These are phyloP conservation scores for Fusarium hainanense DNA, from an alignment of 2,329 filamentous ascomycete species.

Conservation along the genomic window DNA sequence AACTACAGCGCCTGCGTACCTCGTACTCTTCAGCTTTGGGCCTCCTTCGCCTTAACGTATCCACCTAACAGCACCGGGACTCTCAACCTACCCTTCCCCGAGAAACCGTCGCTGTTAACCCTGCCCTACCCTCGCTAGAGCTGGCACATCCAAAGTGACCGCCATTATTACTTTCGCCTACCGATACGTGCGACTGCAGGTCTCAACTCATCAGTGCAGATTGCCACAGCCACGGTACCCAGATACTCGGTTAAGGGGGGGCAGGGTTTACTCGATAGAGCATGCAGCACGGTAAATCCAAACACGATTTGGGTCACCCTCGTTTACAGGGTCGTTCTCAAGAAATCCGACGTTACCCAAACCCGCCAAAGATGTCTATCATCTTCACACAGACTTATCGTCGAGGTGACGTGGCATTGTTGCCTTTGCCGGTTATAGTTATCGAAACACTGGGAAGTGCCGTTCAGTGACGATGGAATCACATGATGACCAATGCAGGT, in stretches of 20 bases:
- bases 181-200: slow-evolving; percentile 20
- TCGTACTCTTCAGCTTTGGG: slow-evolving; percentile 20
- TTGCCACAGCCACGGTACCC: slow-evolving; percentile 41
- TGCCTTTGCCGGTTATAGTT: slow-evolving; percentile 27
- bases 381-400: slow-evolving; percentile 12
- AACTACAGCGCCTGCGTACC: slow-evolving; percentile 16
- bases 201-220: slow-evolving; percentile 33
- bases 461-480: slow-evolving; percentile 25
- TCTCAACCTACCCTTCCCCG: slow-evolving; percentile 18
- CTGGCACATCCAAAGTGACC: slow-evolving; percentile 36
- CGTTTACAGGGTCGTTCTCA: slow-evolving; percentile 26
- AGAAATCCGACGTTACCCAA: slow-evolving; percentile 18
- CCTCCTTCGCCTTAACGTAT: slow-evolving; percentile 17
- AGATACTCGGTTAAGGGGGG: slow-evolving; percentile 44
- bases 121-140: slow-evolving; percentile 38
- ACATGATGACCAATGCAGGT: slow-evolving; percentile 5
- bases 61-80: slow-evolving; percentile 13
- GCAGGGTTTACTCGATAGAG: slow-evolving; percentile 38
- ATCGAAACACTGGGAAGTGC: slow-evolving; percentile 32
- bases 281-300: slow-evolving; percentile 44
- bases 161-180: slow-evolving; percentile 26
- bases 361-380: slow-evolving; percentile 9
- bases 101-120: slow-evolving; percentile 26
- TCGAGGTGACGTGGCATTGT: slow-evolving; percentile 42
- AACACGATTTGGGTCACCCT: slow-evolving; percentile 36